These are phyloP conservation scores for Colletotrichum limetticola DNA, from an alignment of 2,329 filamentous ascomycete genomes.

Conservation along the genomic window DNA sequence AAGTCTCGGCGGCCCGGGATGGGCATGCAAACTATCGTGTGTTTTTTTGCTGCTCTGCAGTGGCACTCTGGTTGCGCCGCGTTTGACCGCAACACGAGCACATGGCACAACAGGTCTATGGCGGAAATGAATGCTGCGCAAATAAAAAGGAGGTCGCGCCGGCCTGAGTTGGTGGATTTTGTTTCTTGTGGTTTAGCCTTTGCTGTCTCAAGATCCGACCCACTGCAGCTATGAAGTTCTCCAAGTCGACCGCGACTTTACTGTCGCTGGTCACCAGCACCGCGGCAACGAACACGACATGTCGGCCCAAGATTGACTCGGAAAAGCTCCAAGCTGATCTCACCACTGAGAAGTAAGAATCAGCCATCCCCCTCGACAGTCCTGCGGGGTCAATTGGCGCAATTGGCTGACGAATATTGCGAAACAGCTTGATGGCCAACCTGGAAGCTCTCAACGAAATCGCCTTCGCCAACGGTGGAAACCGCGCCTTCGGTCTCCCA, in stretches of 20 bases:
- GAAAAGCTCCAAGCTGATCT: constrained; percentile 34
- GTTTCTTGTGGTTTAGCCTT: too few relatives aligned
- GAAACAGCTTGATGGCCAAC: constrained; percentile 54
- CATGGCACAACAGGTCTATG: too few relatives aligned
- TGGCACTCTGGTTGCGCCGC: neutral
- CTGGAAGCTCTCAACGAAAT: constrained; percentile 58
- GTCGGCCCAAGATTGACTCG: constrained; percentile 34
- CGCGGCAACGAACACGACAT: constrained; percentile 21
- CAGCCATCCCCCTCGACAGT: too few relatives aligned
- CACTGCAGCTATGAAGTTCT: constrained; percentile 33
- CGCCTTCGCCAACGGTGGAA: constrained; percentile 58
- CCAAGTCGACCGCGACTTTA: constrained; percentile 13
- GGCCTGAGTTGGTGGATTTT: too few relatives aligned
- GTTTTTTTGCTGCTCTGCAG: neutral
- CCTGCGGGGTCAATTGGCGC: neutral
- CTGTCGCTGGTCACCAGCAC: constrained; percentile 28
- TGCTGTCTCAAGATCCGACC: neutral
- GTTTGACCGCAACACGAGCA: neutral
- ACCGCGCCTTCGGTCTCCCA: constrained; percentile 44
- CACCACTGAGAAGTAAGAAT: constrained; percentile 32
- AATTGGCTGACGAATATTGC: constrained; percentile 7
- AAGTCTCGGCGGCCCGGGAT: constrained; percentile 27
- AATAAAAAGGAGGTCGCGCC: neutral
- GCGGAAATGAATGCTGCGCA: neutral
- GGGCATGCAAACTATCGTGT: constrained; percentile 17